Conservation (phyloP, 2,329 filamentous ascomycete genomes). For the Aspergillus fijiensis region DNA sequence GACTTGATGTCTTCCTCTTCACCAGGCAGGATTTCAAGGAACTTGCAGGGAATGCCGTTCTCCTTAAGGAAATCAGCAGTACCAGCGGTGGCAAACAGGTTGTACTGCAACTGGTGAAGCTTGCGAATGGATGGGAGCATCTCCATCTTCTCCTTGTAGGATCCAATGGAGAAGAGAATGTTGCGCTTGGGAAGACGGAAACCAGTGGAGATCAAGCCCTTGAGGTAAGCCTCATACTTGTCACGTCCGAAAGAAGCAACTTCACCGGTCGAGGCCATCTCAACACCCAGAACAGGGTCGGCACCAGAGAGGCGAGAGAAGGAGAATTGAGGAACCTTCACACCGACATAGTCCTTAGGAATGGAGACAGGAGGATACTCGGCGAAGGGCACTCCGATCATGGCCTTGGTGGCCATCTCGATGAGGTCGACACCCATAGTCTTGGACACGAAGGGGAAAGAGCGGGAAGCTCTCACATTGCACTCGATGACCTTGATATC, state of each 20-base stretch:
- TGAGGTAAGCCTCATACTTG: constrained; percentile 97
- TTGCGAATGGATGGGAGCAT: constrained; percentile 91
- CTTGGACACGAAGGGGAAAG: constrained; percentile 98
- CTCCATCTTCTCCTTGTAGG: constrained; percentile 97
- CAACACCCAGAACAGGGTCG: constrained; percentile 92
- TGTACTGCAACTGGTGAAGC: constrained; percentile 87
- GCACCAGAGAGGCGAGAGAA: constrained; percentile 96
- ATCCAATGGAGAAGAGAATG: constrained; percentile 90
- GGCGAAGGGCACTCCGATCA: constrained; percentile 77
- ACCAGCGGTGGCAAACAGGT: constrained; percentile 92
- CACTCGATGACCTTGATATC: constrained; percentile 99
- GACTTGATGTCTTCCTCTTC: constrained; percentile 82
- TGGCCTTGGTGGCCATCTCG: constrained; percentile 97
- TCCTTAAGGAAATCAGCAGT: constrained; percentile 96
- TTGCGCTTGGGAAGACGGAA: constrained; percentile 97
- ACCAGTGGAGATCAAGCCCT: constrained; percentile 90
- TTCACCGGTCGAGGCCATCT: constrained; percentile 99
- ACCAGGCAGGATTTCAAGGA: constrained; percentile 79
- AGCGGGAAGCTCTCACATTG: constrained; percentile 93
- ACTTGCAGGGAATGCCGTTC: constrained; percentile 88
- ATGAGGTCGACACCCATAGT: constrained; percentile 97
- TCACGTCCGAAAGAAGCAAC: constrained; percentile 94
- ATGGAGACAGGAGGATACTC: constrained; percentile 79
- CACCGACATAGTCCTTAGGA: constrained; percentile 80
- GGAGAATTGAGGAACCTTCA: constrained; percentile 98